Evolutionary conservation across 176 grass and related monocot species (phyloP).

Genomic region (Alopecurus myosuroides): DNA sequence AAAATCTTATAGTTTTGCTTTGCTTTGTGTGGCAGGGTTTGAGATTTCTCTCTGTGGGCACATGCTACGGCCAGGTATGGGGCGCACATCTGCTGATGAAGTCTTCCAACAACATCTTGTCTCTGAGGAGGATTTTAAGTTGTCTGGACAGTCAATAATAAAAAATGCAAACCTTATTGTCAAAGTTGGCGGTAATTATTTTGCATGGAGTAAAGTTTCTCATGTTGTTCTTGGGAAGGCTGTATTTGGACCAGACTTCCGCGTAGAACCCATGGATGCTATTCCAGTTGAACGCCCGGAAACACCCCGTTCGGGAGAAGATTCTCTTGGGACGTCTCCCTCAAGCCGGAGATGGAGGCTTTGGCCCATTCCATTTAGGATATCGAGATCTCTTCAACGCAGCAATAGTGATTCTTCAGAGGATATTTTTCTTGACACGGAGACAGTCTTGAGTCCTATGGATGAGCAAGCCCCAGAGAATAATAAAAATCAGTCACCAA

Average conservation of each 20-base stretch:
- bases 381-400: slow-evolving; percentile 75
- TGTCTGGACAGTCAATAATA: slow-evolving; percentile 74
- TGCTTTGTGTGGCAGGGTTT: slow-evolving; percentile 53
- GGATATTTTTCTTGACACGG: slow-evolving; percentile 92
- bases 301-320: slow-evolving; percentile 34
- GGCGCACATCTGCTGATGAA: slow-evolving; percentile 68
- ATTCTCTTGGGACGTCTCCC: slow-evolving; percentile 61
- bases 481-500: slow-evolving; percentile 59
- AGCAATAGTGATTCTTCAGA: slow-evolving; percentile 80
- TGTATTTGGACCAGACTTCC: slow-evolving; percentile 72
- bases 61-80: slow-evolving; percentile 73
- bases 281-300: slow-evolving; percentile 63
- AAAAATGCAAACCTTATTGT: slow-evolving; percentile 88
- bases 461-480: slow-evolving; percentile 58
- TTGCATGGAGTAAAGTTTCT: slow-evolving; percentile 70
- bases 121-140: slow-evolving; percentile 61
- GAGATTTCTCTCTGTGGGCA: slow-evolving; percentile 93
- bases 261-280: slow-evolving; percentile 57
- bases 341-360: slow-evolving; percentile 81
- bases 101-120: slow-evolving; percentile 72
- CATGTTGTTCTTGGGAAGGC: slow-evolving; percentile 90
- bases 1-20: slow-evolving; percentile 30
- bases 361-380: slow-evolving; percentile 89
- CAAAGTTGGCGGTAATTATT: slow-evolving; percentile 73
- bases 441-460: slow-evolving; percentile 75